Evolutionary conservation across 257 asterid species (phyloP).

Genomic region (Solanum sparsipilum): DNA sequence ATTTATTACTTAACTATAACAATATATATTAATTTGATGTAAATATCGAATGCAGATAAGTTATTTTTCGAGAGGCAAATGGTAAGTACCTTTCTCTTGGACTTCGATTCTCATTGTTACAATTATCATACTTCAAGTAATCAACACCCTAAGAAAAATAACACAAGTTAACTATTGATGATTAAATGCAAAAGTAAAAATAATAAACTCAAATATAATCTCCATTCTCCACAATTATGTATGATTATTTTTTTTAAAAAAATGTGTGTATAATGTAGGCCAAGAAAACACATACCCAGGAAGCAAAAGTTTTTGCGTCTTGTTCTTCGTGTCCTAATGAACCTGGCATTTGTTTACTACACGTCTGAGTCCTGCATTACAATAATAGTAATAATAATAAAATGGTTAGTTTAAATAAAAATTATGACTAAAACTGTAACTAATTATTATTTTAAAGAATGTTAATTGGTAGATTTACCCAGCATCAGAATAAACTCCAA

Average conservation of each 20-base stretch:
- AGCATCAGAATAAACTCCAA: slow-evolving; percentile 83
- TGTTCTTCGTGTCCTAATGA: slow-evolving; percentile 71
- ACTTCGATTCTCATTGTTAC: slow-evolving; percentile 35
- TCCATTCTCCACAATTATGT: neutral
- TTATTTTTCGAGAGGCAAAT: neutral
- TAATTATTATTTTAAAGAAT: neutral
- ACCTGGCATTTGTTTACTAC: slow-evolving; percentile 78
- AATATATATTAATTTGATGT: neutral
- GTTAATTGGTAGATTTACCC: slow-evolving; percentile 31
- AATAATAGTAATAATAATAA: neutral
- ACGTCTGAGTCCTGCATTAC: slow-evolving; percentile 45
- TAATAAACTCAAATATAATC: neutral
- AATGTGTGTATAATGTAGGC: neutral
- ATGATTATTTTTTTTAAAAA: no score
- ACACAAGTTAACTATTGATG: neutral
- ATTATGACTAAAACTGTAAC: neutral
- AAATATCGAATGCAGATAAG: neutral
- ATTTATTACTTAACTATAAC: neutral
- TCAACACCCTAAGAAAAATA: slow-evolving; percentile 51
- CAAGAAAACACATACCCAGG: slow-evolving; percentile 47
- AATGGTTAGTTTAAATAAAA: neutral
- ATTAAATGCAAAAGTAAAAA: neutral
- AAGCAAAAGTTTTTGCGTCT: slow-evolving; percentile 90
- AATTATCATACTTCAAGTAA: slow-evolving; percentile 91
- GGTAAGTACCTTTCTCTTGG: slow-evolving; percentile 1